phyloP scores from a whole-genome alignment of 2,329 filamentous ascomycete species.

The Xylariales sp. region DNA sequence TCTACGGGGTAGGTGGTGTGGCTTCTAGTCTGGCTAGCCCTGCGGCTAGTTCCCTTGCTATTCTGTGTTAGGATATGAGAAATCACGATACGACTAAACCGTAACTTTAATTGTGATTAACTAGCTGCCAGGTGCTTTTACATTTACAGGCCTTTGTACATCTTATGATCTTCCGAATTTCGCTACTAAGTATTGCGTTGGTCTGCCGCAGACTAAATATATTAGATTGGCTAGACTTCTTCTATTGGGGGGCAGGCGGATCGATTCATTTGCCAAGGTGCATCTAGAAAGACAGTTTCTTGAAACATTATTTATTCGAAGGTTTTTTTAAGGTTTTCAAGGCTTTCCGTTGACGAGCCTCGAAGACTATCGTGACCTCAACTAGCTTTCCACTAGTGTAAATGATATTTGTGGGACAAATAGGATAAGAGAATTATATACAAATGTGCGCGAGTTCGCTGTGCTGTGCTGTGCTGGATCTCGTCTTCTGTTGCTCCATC shows the following conservation, averaged over 20 bases:
- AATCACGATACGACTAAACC: no score
- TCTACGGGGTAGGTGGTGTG: no score
- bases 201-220: neutral
- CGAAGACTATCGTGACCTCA: slow-evolving; percentile 5
- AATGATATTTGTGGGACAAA: slow-evolving; percentile 34
- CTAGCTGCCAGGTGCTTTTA: neutral
- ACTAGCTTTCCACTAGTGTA: slow-evolving; percentile 30
- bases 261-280: neutral
- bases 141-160: neutral
- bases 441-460: slow-evolving; percentile 42
- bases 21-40: no score
- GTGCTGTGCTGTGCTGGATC: slow-evolving; percentile 28
- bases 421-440: slow-evolving; percentile 46
- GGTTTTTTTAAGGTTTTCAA: slow-evolving; percentile 13
- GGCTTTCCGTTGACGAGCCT: slow-evolving; percentile 5
- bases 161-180: neutral
- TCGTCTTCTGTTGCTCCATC: slow-evolving; percentile 23
- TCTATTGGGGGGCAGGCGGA: no score
- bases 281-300: neutral
- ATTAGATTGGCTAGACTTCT: neutral
- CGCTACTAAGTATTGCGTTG: neutral
- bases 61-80: no score
- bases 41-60: no score
- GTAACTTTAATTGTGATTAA: no score
- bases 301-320: slow-evolving; percentile 31